phyloP scores from a whole-genome alignment of 169 alveolate genomes.

The Amoebophrya sp. region DNA sequence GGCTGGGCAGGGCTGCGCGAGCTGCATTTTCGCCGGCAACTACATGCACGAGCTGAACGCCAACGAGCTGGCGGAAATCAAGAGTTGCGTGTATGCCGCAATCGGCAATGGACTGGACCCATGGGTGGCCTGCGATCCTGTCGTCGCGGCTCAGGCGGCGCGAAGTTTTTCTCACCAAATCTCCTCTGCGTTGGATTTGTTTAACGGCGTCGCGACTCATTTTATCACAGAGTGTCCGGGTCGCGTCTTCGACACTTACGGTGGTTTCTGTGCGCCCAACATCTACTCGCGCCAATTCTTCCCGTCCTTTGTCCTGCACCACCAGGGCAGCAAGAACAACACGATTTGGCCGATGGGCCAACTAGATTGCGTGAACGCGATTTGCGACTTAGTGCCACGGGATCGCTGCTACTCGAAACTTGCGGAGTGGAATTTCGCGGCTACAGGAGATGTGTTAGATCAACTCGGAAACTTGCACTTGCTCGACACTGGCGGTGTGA shows the following conservation, averaged over 20 bases:
- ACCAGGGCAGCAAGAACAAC: conserved; percentile 21
- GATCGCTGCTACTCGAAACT: conserved; percentile 30
- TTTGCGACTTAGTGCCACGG: conserved; percentile 19
- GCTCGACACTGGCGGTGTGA: conserved; percentile 33
- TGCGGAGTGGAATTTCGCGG: conserved; percentile 13
- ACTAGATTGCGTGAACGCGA: conserved; percentile 32
- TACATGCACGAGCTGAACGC: conserved; percentile 29
- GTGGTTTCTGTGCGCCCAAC: conserved; percentile 31
- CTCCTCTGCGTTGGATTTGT: neutral
- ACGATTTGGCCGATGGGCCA: neutral
- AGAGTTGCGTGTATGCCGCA: conserved; percentile 29
- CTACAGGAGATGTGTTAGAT: neutral
- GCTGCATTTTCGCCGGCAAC: conserved; percentile 32
- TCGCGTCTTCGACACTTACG: neutral
- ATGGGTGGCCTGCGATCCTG: conserved; percentile 25
- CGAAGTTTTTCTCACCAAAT: neutral
- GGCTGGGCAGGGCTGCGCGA: conserved; percentile 35
- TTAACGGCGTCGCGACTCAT: conserved; percentile 29
- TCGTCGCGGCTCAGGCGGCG: conserved; percentile 18
- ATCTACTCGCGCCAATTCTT: neutral
- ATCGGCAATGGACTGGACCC: conserved; percentile 32
- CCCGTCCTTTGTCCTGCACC: conserved; percentile 20
- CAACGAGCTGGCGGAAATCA: neutral
- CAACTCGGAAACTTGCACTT: neutral
- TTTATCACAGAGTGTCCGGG: conserved; percentile 35